A percentile compares a stretch with the other conserved stretches of the same genome.
phyloP scores from a whole-genome alignment of 2,329 filamentous ascomycete species.

The Apiospora pterosperma region DNA sequence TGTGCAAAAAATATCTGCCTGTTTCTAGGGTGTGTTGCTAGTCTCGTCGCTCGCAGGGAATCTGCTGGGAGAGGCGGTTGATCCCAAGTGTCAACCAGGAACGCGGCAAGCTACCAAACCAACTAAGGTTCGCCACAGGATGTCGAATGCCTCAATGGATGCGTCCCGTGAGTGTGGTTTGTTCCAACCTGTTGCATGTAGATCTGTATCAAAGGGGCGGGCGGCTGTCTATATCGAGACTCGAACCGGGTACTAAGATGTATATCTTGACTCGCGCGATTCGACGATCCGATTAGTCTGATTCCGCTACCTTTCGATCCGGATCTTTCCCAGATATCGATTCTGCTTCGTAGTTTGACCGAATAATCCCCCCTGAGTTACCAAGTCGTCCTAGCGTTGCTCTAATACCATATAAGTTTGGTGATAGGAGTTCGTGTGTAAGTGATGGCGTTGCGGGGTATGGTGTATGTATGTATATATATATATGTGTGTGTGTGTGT shows the following conservation, averaged over 20 bases:
- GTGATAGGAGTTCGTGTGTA: background rate
- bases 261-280: background rate
- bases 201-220: background rate
- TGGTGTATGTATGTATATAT: background rate
- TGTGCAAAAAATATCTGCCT: background rate
- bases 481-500: no score
- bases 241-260: background rate
- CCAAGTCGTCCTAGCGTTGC: background rate
- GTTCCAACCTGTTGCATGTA: background rate
- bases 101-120: background rate
- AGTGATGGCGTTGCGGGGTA: slow-evolving; percentile 1
- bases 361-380: background rate
- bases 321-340: background rate
- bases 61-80: background rate
- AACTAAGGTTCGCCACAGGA: background rate
- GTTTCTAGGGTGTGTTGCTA: no score
- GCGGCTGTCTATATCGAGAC: background rate
- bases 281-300: background rate
- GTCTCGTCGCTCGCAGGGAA: background rate
- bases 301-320: background rate
- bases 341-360: background rate
- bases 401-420: background rate
- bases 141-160: background rate
- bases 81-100: background rate
- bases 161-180: background rate